Conservation (phyloP, 2,329 filamentous ascomycete species). For the Trichoderma sp. region DNA sequence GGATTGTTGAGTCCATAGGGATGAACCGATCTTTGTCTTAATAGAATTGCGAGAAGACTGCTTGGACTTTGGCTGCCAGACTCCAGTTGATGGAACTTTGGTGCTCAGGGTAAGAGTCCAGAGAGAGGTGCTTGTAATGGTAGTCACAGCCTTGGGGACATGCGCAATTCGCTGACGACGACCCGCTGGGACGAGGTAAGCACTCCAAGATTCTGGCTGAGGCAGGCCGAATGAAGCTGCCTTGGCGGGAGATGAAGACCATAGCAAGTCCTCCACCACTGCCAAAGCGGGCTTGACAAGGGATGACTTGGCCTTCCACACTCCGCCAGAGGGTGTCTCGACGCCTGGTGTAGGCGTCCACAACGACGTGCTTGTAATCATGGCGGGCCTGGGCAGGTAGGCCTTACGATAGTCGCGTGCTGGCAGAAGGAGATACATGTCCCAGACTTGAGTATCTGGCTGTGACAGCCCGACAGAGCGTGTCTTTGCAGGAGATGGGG, state of each 20-base stretch:
- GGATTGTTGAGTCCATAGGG: conserved; percentile 1
- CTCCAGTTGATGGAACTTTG: background rate
- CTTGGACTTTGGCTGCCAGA: conserved; percentile 2
- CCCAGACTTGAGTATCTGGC: conserved; percentile 3
- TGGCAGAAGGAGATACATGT: background rate
- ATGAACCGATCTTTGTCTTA: background rate
- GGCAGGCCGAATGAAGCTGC: background rate
- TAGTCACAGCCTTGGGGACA: background rate
- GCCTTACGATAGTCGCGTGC: background rate
- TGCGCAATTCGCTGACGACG: background rate
- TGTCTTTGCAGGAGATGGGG: background rate
- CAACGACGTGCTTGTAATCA: conserved; percentile 42
- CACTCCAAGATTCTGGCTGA: conserved; percentile 3
- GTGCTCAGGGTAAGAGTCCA: background rate
- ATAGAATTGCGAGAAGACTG: background rate
- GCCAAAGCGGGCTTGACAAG: background rate
- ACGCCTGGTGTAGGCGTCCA: conserved; percentile 33
- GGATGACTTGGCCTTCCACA: background rate
- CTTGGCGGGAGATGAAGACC: conserved; percentile 2
- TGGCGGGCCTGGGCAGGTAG: conserved; percentile 30
- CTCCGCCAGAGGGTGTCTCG: background rate
- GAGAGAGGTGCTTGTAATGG: conserved; percentile 16
- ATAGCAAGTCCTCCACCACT: background rate
- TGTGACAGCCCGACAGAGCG: background rate
- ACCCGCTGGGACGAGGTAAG: background rate